phyloP scores from a whole-genome alignment of 2,329 filamentous ascomycete genomes.

The Pezicula radicicola region DNA sequence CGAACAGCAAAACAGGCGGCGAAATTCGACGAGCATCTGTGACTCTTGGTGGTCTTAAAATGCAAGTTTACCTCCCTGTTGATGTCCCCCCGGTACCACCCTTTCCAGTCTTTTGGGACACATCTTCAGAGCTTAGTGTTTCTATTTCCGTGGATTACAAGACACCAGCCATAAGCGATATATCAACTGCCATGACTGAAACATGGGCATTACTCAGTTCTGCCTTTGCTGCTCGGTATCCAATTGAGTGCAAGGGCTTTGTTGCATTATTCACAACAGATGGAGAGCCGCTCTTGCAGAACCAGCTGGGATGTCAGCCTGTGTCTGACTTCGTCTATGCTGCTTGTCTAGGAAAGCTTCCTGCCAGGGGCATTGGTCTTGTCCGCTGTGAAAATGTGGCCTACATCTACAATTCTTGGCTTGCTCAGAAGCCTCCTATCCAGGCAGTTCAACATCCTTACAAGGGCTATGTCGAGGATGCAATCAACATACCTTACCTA shows the following conservation, averaged over 20 bases:
- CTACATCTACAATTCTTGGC: conserved; percentile 35
- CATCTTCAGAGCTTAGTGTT: conserved; percentile 15
- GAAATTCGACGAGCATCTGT: conserved; percentile 56
- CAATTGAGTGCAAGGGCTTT: conserved; percentile 11
- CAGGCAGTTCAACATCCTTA: conserved; percentile 37
- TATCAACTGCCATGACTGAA: conserved; percentile 24
- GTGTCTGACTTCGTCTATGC: background rate
- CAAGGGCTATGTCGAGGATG: conserved; percentile 34
- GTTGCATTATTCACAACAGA: conserved; percentile 16
- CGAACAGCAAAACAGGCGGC: conserved; percentile 22
- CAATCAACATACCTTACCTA: conserved; percentile 46
- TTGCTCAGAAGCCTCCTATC: conserved; percentile 41
- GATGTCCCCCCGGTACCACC: conserved; percentile 13
- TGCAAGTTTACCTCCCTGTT: conserved; percentile 17
- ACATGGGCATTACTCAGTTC: conserved; percentile 17
- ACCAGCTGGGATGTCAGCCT: background rate
- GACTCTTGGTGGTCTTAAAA: conserved; percentile 26
- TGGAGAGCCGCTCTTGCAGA: background rate
- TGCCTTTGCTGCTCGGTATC: conserved; percentile 19
- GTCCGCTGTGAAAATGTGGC: conserved; percentile 18
- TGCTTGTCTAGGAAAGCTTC: background rate
- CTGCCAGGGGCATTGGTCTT: conserved; percentile 8
- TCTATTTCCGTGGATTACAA: background rate
- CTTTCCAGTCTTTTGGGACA: conserved; percentile 26
- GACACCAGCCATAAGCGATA: conserved; percentile 39